A percentile compares a stretch with the other conserved stretches of the same genome.
Evolutionary conservation across 306 rosid genomes (phyloP).

Genomic region (Citrullus amarus): DNA sequence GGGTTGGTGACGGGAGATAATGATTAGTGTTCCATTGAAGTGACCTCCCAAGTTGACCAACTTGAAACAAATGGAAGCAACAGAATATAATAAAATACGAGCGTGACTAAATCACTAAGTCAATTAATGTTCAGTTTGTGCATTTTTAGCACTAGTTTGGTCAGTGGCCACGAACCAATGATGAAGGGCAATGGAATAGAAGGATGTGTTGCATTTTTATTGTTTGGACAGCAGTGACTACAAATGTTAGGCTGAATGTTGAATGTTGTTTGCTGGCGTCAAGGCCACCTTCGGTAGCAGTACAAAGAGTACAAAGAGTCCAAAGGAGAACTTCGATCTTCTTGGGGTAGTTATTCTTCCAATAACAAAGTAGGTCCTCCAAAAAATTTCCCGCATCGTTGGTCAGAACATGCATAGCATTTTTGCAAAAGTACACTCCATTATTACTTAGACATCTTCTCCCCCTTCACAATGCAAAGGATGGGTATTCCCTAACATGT

Average conservation of each 20-base stretch:
- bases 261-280: neutral
- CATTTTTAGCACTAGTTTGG: neutral
- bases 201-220: neutral
- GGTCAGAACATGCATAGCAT: neutral
- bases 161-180: neutral
- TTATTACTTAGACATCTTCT: neutral
- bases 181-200: neutral
- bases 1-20: neutral
- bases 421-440: neutral
- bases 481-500: neutral
- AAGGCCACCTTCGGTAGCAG: neutral
- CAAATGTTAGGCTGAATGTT: neutral
- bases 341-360: neutral
- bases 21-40: neutral
- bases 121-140: neutral
- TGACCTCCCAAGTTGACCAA: neutral
- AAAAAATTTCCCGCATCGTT: neutral
- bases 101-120: neutral
- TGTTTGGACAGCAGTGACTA: neutral
- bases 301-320: neutral
- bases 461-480: neutral
- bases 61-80: neutral
- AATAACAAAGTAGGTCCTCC: no score
- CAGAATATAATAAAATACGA: neutral
- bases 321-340: neutral